phyloP scores from a whole-genome alignment of 495 filamentous ascomycete genomes.

The Hypoxylon trugodes region DNA sequence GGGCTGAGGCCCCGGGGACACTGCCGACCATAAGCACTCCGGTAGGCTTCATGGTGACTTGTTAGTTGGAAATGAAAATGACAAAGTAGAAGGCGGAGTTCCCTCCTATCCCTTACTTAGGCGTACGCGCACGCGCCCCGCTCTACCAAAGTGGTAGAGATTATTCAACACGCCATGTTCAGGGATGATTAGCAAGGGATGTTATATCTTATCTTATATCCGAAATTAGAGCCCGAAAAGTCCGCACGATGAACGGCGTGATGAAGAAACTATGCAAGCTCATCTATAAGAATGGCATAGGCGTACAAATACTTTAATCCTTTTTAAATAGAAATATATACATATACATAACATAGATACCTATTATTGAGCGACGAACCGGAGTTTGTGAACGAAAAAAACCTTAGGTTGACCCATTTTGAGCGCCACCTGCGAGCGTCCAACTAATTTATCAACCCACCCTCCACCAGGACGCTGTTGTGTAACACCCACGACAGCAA shows the following conservation, averaged over 20 bases:
- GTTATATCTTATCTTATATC: background rate
- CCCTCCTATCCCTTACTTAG: background rate
- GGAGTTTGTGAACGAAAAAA: too few relatives aligned
- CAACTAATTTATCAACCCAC: too few relatives aligned
- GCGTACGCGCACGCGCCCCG: background rate
- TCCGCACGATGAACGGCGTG: background rate
- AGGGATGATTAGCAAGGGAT: background rate
- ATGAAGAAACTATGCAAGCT: background rate
- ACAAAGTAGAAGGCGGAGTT: background rate
- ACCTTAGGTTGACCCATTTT: too few relatives aligned
- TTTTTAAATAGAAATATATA: too few relatives aligned
- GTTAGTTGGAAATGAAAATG: slow-evolving; percentile 15
- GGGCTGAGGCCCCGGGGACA: slow-evolving; percentile 44
- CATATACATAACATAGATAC: too few relatives aligned
- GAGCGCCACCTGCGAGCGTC: too few relatives aligned
- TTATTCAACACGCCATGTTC: background rate
- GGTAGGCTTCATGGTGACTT: slow-evolving; percentile 30
- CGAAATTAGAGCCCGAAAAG: background rate
- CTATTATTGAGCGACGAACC: too few relatives aligned
- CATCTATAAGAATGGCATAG: too few relatives aligned
- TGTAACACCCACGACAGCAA: too few relatives aligned
- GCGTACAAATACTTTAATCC: too few relatives aligned
- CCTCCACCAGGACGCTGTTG: too few relatives aligned
- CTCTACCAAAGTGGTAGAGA: background rate
- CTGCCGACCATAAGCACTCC: slow-evolving; percentile 48